A percentile compares a stretch with the other conserved stretches of the same genome.
These are phyloP conservation scores for Chenopodium berlandieri DNA, from an alignment of 148 eudicot species.

Conservation along the genomic window DNA sequence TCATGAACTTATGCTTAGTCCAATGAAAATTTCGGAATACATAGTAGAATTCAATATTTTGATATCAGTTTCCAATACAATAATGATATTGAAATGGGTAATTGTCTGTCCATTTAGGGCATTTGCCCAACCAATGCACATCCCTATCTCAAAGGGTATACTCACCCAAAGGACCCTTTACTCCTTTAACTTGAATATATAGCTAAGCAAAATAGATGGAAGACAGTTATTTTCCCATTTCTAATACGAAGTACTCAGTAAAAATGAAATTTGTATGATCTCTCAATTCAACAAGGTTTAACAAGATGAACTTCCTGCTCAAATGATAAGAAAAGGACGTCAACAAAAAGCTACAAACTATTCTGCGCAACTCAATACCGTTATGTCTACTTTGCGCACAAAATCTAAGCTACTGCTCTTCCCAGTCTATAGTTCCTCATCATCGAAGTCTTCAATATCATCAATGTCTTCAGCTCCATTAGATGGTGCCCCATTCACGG, in stretches of 20 bases:
- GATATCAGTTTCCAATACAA: too few relatives aligned
- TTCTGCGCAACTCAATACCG: neutral
- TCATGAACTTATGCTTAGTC: too few relatives aligned
- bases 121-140: too few relatives aligned
- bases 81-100: too few relatives aligned
- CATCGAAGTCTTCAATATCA: conserved; percentile 39
- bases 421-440: conserved; percentile 45
- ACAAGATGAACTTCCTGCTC: neutral
- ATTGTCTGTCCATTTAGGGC: too few relatives aligned
- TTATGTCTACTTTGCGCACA: neutral
- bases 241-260: too few relatives aligned
- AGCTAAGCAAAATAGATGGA: neutral
- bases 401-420: neutral
- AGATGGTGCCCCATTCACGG: conserved; percentile 59
- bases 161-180: too few relatives aligned
- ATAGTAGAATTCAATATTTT: too few relatives aligned
- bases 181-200: too few relatives aligned
- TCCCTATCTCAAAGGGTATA: too few relatives aligned
- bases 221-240: neutral
- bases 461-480: conserved; percentile 20
- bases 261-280: neutral
- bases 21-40: too few relatives aligned
- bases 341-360: neutral
- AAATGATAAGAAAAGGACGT: neutral
- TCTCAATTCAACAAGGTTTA: neutral